Base-by-base conservation (phyloP, 2,329 filamentous ascomycete genomes). In the Trichoderma asperellum region DNA sequence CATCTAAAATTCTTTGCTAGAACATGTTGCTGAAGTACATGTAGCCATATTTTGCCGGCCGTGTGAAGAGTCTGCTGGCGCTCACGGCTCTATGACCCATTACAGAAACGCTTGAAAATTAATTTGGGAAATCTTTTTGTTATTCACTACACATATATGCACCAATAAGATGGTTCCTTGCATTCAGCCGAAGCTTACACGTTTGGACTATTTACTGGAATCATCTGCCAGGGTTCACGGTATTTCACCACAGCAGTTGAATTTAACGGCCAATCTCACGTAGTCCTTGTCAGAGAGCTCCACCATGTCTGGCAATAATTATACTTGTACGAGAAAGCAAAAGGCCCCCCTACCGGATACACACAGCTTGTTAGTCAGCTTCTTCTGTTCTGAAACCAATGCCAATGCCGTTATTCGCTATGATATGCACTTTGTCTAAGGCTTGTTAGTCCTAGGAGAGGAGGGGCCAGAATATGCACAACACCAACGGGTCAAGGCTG, bases 391-490 rank as follows among this genome's bases (percentile, higher is more conserved):
- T 59, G 40, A 40, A 24, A 52, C 37, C 35, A 40, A 37, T 34
- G 59, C 24, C 37, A 12, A 69, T 58, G 59, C 53, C 32, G 32
- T 58, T 60, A 37, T 69, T 69, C 35, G 53, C 37, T 8, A 53
- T 12, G 52, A 63, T 58, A 58, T 57, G 59, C 37, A 58, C 53
- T 29, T 35, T 24, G 24, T 59, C 11, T 47, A 52, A 37, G 40
- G 40, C 56, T 11, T 59, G 32, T 64, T 55, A 69, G 43, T 21
- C 18, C 40, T 53, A 32, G 47, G 66, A 16, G 21, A 63, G 27
- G 57, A 32, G 32, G 32, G 68, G 29, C 24, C 24, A 52, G 60
- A 43, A 64, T 53, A 69, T 69, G 68, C 52, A 35, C 29, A 64
- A 47, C 49, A 60, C 57, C 35, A 37, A 43, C 12, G 24, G 29